Conservation (phyloP, 305 asterid genomes). For the Lippia alba region DNA sequence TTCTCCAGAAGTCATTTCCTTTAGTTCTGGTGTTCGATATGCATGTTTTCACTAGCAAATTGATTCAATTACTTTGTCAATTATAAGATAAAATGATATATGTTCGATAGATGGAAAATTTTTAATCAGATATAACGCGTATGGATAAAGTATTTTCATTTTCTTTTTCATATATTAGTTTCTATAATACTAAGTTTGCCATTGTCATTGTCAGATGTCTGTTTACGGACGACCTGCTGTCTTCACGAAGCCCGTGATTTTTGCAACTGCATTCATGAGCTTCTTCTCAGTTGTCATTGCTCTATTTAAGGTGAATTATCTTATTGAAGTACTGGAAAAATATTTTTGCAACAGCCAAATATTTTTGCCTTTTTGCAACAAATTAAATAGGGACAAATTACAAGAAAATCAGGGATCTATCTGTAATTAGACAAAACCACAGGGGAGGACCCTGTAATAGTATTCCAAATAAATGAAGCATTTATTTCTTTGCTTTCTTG, state of each 20-base stretch:
- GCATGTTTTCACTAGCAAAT: neutral
- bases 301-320: constrained; percentile 76
- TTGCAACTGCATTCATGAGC: constrained; percentile 98
- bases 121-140: neutral
- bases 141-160: neutral
- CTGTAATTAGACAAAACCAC: too few species aligned
- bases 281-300: constrained; percentile 98
- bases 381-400: too few species aligned
- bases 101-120: neutral
- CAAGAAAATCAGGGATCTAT: too few species aligned
- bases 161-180: too few species aligned
- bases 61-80: neutral
- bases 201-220: constrained; percentile 59
- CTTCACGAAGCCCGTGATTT: constrained; percentile 82
- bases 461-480: too few species aligned
- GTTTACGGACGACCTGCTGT: constrained; percentile 76
- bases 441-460: too few species aligned
- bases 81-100: too few species aligned
- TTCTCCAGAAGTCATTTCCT: neutral
- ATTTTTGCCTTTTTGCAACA: too few species aligned
- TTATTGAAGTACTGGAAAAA: neutral
- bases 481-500: too few species aligned
- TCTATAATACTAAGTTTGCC: constrained; percentile 14
- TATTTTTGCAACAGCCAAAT: too few species aligned
- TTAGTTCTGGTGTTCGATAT: neutral